Conservation (phyloP, 176 grass and related monocot genomes). For the barley (Hordeum vulgare) region MorexV3_pseudomolecules_assembly NC_058518.1:452595941-452596440, state of each 20-base stretch:
- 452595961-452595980: not conserved
- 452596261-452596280: no score
- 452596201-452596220: not conserved
- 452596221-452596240: no score
- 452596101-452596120: not conserved
- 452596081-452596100: not conserved
- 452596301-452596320: no score
- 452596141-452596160: slow-evolving; percentile 2
- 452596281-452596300: no score
- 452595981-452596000: not conserved
- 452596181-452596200: not conserved
- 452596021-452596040: not conserved
- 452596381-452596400: no score
- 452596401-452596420: no score
- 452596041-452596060: no score
- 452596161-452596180: slow-evolving; percentile 28
- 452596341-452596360: no score
- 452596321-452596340: no score
- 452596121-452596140: slow-evolving; percentile 30
- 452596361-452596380: no score
- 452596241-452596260: not conserved
- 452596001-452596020: not conserved
- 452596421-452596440: no score
- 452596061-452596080: slow-evolving; percentile 18
- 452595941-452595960: not conserved